Evolutionary conservation across 164 flowering plant species (phyloP).

Genomic region (Berberis vulgaris): DNA sequence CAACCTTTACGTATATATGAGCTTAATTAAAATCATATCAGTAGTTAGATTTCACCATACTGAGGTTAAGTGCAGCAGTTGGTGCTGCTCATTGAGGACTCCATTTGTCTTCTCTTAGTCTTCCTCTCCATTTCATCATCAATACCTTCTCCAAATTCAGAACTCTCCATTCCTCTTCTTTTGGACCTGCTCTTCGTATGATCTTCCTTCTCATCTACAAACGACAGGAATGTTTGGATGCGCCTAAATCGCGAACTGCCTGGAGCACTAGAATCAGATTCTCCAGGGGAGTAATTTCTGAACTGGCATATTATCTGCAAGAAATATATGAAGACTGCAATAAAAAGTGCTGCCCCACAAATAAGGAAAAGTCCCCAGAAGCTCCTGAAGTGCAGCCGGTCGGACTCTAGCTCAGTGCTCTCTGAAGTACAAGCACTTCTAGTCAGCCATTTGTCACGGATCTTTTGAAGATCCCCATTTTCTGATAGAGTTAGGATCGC

Average conservation of each 20-base stretch:
- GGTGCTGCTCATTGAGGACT: conserved; percentile 2
- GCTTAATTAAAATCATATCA: no score
- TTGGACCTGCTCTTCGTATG: conserved; percentile 27
- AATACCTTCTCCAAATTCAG: conserved; percentile 14
- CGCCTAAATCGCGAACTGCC: conserved; percentile 22
- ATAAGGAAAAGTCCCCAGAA: conserved; percentile 72
- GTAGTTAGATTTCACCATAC: no score
- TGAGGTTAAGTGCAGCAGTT: background rate
- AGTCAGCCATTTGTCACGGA: conserved; percentile 62
- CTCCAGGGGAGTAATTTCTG: conserved; percentile 19
- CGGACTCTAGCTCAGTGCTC: conserved; percentile 21
- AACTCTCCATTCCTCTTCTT: conserved; percentile 11
- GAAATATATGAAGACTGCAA: conserved; percentile 48
- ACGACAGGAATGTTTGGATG: conserved; percentile 39
- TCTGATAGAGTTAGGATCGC: conserved; percentile 72
- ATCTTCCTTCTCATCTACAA: conserved; percentile 43
- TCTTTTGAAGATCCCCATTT: conserved; percentile 67
- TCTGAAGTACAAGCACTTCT: conserved; percentile 28
- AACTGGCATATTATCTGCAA: conserved; percentile 27
- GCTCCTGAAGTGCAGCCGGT: conserved; percentile 52
- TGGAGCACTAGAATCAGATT: conserved; percentile 15
- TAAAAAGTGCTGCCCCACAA: conserved; percentile 43
- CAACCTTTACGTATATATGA: no score
- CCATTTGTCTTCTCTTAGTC: conserved; percentile 19
- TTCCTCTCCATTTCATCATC: conserved; percentile 21